Evolutionary conservation across 495 filamentous ascomycete species (phyloP).

Genomic region (Entonaema liquescens): DNA sequence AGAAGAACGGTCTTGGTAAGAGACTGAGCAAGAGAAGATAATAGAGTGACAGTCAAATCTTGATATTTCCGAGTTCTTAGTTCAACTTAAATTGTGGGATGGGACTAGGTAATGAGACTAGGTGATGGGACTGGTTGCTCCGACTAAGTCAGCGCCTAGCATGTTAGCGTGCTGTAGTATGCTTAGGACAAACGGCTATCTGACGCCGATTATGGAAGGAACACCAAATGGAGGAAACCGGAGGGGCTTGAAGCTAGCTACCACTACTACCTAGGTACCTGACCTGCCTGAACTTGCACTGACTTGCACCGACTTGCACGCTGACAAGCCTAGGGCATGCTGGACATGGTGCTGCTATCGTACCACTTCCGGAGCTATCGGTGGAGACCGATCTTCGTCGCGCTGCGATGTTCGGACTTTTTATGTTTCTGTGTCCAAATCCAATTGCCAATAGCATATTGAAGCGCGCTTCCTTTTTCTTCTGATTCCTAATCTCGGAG

Average conservation of each 20-base stretch:
- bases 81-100: conserved; percentile 37
- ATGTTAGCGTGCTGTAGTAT: background rate
- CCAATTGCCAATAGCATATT: conserved; percentile 18
- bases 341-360: conserved; percentile 25
- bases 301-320: too few species aligned
- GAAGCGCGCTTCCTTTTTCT: background rate
- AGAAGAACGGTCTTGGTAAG: background rate
- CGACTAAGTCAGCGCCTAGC: background rate
- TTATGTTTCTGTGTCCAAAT: conserved; percentile 24
- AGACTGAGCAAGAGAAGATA: background rate
- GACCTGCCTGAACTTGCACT: background rate
- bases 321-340: background rate
- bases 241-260: background rate
- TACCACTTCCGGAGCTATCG: conserved; percentile 38
- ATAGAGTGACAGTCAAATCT: background rate
- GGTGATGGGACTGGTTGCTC: background rate
- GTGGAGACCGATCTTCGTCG: conserved; percentile 32
- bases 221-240: conserved; percentile 4
- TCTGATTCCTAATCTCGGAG: conserved; percentile 11
- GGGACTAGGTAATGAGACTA: too few species aligned
- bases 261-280: too few species aligned
- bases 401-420: conserved; percentile 35
- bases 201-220: conserved; percentile 35
- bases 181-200: background rate
- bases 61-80: conserved; percentile 25